Conservation (phyloP, 805 yeast species). For the Candida argentea region DNA sequence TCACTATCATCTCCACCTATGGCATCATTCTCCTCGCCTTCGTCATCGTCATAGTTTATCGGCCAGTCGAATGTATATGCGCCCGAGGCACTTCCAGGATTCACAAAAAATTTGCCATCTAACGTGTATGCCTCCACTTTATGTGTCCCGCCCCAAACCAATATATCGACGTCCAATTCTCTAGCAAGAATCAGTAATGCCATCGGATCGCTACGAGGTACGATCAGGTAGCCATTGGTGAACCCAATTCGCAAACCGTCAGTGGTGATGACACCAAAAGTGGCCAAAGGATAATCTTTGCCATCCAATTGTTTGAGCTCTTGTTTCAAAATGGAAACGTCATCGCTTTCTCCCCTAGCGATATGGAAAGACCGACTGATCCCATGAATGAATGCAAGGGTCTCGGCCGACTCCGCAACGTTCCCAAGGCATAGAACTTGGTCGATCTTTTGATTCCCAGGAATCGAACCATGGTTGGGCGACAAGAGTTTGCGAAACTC, state of each 20-base stretch:
- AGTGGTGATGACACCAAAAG: constrained; percentile 51
- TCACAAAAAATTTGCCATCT: constrained; percentile 89
- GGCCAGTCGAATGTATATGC: constrained; percentile 46
- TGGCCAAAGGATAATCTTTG: constrained; percentile 33
- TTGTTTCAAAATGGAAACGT: constrained; percentile 26
- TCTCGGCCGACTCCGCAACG: constrained; percentile 54
- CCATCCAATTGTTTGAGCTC: constrained; percentile 12
- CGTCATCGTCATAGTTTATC: constrained; percentile 37
- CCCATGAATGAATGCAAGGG: constrained; percentile 52
- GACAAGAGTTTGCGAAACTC: constrained; percentile 67
- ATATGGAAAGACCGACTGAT: constrained; percentile 64
- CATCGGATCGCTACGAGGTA: constrained; percentile 83
- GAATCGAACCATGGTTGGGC: constrained; percentile 41
- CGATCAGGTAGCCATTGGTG: constrained; percentile 72
- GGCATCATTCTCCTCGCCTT: constrained; percentile 36
- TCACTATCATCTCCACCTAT: constrained; percentile 49
- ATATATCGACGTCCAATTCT: constrained; percentile 82
- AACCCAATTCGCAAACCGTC: constrained; percentile 76
- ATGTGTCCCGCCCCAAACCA: constrained; percentile 91
- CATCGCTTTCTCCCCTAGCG: constrained; percentile 80
- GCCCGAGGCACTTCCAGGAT: constrained; percentile 96
- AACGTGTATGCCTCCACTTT: constrained; percentile 86
- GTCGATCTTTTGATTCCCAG: constrained; percentile 53
- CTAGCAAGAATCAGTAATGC: constrained; percentile 76
- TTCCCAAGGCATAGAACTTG: constrained; percentile 85